Evolutionary conservation across 176 grass and related monocot species (phyloP), one percentile per base, ranked within the genome.

Genomic region (Paspalum vaginatum): DNA sequence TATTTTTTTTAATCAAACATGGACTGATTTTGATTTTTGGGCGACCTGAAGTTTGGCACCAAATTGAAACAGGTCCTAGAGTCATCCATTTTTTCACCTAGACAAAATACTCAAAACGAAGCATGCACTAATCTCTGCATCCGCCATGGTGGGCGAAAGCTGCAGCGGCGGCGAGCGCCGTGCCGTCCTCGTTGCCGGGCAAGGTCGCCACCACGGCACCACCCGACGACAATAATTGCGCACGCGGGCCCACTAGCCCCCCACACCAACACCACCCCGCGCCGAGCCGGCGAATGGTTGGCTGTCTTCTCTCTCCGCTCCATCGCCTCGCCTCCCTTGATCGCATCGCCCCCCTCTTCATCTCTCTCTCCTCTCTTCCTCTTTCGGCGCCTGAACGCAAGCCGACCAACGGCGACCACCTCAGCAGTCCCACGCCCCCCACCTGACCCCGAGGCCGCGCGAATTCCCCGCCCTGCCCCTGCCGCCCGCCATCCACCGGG

Each of bases 371-470:
- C 4, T 70, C 39, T 9, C 48, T 16, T 12, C 61, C 61, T 67
- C 85, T 82, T 83, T 83, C 86, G 66, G 74, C 86, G 79, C 79
- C 72, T 50, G 65, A 52, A 67, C 81, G 68, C 75, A 18, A 80
- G 81, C 54, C 87, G 87, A 80, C 82, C 87, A 85, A 89, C 77
- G 87, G 87, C 83, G 87, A 85, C 87, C 87, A 81, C 64, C 87
- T 89, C 85, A 77, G 74, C 76, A 73, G 55, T 61, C 52, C 75
- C 88, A 68, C 81, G 73, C 77, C 48, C 57, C 56, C 67, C 42
- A 46, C 79, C 77, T 74, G 83, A 82, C 43, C 84, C 60, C 76
- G 50, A 78, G 50, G 44, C 24, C 49, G 0, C 59, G 38, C 27
- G 20, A 90, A 90, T 75, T 79, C 55, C 73, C 82, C 16, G 6